phyloP scores from a whole-genome alignment of 805 yeast genomes.

The Pichia phayaonensis region DNA sequence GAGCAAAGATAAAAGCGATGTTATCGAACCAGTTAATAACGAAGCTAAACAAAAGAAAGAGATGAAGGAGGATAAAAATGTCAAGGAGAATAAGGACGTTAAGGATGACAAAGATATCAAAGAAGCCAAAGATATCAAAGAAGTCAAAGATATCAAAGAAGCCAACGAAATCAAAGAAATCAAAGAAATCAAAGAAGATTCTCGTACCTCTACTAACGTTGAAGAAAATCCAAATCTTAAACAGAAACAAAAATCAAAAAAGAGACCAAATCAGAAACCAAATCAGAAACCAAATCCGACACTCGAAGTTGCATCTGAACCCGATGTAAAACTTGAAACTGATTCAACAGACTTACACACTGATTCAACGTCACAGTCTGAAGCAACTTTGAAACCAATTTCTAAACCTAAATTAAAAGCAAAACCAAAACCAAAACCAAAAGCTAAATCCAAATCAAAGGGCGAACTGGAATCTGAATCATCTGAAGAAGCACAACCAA shows the following conservation, averaged over 20 bases:
- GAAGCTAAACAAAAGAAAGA: no score
- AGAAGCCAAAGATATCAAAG: not conserved
- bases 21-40: no score
- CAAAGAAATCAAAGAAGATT: no score
- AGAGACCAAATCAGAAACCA: not conserved
- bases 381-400: no score
- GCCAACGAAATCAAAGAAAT: no score
- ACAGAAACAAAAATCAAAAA: not conserved
- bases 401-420: not conserved
- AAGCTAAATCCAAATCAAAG: not conserved
- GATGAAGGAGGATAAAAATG: not conserved
- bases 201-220: no score
- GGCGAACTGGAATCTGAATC: not conserved
- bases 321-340: not conserved
- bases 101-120: not conserved
- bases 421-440: not conserved
- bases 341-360: not conserved
- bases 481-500: not conserved
- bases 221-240: not conserved
- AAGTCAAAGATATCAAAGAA: not conserved
- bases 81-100: not conserved
- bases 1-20: no score
- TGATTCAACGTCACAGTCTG: no score
- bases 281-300: not conserved
- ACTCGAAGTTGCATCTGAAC: not conserved